Percentiles rank a stretch among this genome's conserved stretches.
Conservation (phyloP, 208 protist genomes). For the Leptomonas pyrrhocoris region DNA sequence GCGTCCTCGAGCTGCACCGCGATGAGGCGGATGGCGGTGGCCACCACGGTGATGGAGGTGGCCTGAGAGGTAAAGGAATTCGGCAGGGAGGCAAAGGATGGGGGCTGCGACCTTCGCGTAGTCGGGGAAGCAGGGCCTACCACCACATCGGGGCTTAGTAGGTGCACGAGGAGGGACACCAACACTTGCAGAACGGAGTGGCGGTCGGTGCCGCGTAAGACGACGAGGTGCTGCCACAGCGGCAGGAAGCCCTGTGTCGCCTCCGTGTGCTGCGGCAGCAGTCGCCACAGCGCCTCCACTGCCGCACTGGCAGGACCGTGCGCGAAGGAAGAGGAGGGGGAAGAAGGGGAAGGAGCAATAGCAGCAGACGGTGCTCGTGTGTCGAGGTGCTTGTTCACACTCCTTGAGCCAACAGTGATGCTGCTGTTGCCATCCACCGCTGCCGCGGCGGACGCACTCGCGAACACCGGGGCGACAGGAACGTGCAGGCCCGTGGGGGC, state of each 20-base stretch:
- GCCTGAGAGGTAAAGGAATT: neutral
- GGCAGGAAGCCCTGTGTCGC: slow-evolving; percentile 21
- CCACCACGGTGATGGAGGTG: slow-evolving; percentile 23
- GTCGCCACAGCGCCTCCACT: slow-evolving; percentile 14
- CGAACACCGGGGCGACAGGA: slow-evolving; percentile 20
- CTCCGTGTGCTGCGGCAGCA: slow-evolving; percentile 23
- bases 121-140: no score
- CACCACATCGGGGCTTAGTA: slow-evolving; percentile 13
- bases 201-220: slow-evolving; percentile 14
- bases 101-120: no score
- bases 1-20: slow-evolving; percentile 25
- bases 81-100: neutral
- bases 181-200: slow-evolving; percentile 12
- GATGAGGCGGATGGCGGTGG: slow-evolving; percentile 24
- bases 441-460: neutral
- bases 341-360: neutral
- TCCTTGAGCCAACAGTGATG: no score
- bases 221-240: slow-evolving; percentile 30
- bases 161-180: slow-evolving; percentile 21
- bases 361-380: neutral
- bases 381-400: neutral
- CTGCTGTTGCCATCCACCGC: neutral
- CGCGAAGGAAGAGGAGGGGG: neutral
- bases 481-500: slow-evolving; percentile 8
- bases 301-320: neutral